Base-by-base conservation (phyloP, 306 rosid genomes). In the Vigna mungo region DNA sequence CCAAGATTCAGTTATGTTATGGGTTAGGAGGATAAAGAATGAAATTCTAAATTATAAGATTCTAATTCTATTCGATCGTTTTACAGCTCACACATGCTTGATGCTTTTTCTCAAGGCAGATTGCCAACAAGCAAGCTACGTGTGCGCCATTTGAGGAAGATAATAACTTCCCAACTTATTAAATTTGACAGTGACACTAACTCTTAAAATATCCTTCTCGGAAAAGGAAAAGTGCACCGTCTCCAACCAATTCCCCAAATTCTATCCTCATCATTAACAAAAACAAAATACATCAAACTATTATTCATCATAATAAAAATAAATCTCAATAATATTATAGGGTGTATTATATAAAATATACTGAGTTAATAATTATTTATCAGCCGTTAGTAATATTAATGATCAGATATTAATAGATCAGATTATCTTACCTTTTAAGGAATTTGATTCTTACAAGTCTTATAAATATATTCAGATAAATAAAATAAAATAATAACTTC, bases 1-100 rank as follows among this genome's bases (percentile, higher is more conserved):
- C 41, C 76, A 7, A 82, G 72, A 72, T 72, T 82, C 82, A 77
- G 78, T 55, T 54, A 61, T 16, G 78, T 46, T 54, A 61, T 16
- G 76, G 71, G 21, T 13, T 59, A 39, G 39, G 9, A 43, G 18
- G 63, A 68, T 14, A 18, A 59, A 43, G 86, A 82, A 82, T 78
- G 13, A 47, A 12, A 60, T 75, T 68, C 71, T 68, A 48, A 48
- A 68, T 49, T 49, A 1, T 49, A 16, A 44, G 15, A 68, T 70
- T 70, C 81, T 27, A 47, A 60, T 78, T 68, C 44, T 41, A 63
- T 78, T 49, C 46, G 5, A 44, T 37, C 39, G 44, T 68, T 23
- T 68, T 68, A 76, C 78, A 76, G 64, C 82, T 52, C 74, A 76
- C 30, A 69, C 71, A 48, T 74, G 23, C 60, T 46, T 54, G n/a